Conservation (phyloP, 2,329 filamentous ascomycete species). For the Penicillium paneum region DNA sequence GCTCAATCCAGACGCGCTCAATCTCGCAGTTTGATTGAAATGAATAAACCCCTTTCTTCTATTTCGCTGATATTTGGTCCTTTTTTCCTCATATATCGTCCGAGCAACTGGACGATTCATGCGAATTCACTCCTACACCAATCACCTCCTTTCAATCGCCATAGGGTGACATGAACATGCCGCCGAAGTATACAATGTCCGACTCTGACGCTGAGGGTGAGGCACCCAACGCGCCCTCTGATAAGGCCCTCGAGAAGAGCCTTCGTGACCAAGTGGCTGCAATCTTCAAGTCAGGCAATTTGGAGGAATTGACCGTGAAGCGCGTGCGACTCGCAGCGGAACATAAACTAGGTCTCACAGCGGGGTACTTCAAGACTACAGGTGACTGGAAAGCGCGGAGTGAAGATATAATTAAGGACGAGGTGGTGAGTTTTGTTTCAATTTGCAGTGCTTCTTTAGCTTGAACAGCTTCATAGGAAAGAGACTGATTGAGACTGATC, state of each 20-base stretch:
- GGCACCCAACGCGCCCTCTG: conserved; percentile 25
- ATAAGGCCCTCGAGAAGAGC: conserved; percentile 35
- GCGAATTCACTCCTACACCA: not conserved
- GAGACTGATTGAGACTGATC: conserved; percentile 13
- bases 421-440: conserved; percentile 45
- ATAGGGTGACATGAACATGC: conserved; percentile 21
- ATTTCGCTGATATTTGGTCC: not conserved
- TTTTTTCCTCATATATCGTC: not conserved
- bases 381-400: conserved; percentile 54
- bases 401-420: conserved; percentile 52
- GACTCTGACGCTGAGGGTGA: conserved; percentile 24
- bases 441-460: not conserved
- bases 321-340: conserved; percentile 54
- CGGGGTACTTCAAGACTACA: conserved; percentile 56
- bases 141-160: not conserved
- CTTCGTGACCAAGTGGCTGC: conserved; percentile 39
- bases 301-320: conserved; percentile 57
- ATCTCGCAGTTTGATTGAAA: not conserved
- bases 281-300: conserved; percentile 40
- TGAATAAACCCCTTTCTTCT: not conserved
- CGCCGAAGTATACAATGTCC: conserved; percentile 31
- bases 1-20: not conserved
- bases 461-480: not conserved
- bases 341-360: conserved; percentile 49
- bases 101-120: not conserved